Conservation (phyloP, 2,329 filamentous ascomycete species). For the Penicillium sp. region DNA sequence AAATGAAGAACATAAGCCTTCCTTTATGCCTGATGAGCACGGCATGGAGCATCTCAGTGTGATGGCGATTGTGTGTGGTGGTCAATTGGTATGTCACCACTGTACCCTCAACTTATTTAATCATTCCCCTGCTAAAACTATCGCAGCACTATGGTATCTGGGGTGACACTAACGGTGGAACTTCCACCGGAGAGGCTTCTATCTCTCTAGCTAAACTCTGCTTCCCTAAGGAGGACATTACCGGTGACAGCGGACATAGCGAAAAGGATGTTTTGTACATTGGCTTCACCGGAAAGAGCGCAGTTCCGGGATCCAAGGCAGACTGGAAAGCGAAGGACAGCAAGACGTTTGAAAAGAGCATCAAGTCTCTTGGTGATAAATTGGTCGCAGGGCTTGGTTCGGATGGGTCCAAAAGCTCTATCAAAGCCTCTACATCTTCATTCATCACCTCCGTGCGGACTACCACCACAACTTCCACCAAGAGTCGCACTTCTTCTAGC, state of each 20-base stretch:
- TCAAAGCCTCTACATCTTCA: neutral
- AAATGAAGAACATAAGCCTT: slow-evolving; percentile 36
- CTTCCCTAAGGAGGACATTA: slow-evolving; percentile 53
- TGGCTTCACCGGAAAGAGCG: slow-evolving; percentile 58
- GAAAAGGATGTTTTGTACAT: slow-evolving; percentile 62
- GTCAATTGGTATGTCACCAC: slow-evolving; percentile 44
- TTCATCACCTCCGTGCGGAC: neutral
- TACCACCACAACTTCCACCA: neutral
- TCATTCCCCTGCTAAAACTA: neutral
- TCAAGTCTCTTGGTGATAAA: slow-evolving; percentile 52
- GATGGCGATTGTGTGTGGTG: slow-evolving; percentile 56
- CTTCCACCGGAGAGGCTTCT: slow-evolving; percentile 57
- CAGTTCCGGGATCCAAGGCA: slow-evolving; percentile 58
- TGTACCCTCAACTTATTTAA: slow-evolving; percentile 34
- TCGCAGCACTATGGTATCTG: slow-evolving; percentile 55
- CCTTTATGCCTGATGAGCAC: slow-evolving; percentile 44
- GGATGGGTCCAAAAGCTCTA: neutral
- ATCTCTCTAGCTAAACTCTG: slow-evolving; percentile 60
- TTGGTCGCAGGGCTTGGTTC: slow-evolving; percentile 42
- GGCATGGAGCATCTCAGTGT: slow-evolving; percentile 55
- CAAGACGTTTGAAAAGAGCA: slow-evolving; percentile 47
- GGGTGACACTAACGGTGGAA: slow-evolving; percentile 62
- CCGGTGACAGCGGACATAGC: slow-evolving; percentile 57
- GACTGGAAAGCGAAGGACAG: slow-evolving; percentile 52
- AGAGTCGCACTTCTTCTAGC: neutral